Conservation (phyloP, 2,329 filamentous ascomycete genomes). For the Trichophyton schoenleinii region DNA sequence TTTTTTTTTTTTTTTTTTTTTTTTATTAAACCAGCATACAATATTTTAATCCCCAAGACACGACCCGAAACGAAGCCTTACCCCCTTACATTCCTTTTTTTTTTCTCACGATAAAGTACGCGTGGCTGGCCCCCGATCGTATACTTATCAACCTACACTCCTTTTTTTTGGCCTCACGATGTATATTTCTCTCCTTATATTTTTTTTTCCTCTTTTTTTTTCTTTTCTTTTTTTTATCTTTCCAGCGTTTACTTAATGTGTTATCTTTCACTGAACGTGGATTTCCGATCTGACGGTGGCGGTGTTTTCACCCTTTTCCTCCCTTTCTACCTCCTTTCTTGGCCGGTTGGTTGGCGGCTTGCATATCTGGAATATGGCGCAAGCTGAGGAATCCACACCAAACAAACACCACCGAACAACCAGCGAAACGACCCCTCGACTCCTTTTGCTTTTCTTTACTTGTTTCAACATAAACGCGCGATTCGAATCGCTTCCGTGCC, state of each 20-base stretch:
- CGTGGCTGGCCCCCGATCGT: not conserved
- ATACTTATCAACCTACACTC: slow-evolving; percentile 6
- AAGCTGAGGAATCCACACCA: not conserved
- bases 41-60: slow-evolving; percentile 1
- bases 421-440: not conserved
- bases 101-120: not conserved
- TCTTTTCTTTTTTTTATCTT: slow-evolving; percentile 5
- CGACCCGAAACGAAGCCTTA: not conserved
- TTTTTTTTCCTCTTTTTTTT: not conserved
- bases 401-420: not conserved
- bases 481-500: not conserved
- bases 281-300: not conserved
- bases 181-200: slow-evolving; percentile 1
- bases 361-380: slow-evolving; percentile 5
- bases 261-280: slow-evolving; percentile 2
- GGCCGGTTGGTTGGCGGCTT: not conserved
- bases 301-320: not conserved
- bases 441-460: not conserved
- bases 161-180: slow-evolving; percentile 4
- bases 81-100: not conserved
- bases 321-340: not conserved
- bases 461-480: no score
- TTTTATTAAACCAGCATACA: not conserved
- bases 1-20: not conserved
- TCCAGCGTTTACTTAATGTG: not conserved